Percentiles rank a stretch among this genome's conserved stretches.
phyloP scores from a whole-genome alignment of 1,139 yeast genomes.

The Blastobotrys petasosporus region DNA sequence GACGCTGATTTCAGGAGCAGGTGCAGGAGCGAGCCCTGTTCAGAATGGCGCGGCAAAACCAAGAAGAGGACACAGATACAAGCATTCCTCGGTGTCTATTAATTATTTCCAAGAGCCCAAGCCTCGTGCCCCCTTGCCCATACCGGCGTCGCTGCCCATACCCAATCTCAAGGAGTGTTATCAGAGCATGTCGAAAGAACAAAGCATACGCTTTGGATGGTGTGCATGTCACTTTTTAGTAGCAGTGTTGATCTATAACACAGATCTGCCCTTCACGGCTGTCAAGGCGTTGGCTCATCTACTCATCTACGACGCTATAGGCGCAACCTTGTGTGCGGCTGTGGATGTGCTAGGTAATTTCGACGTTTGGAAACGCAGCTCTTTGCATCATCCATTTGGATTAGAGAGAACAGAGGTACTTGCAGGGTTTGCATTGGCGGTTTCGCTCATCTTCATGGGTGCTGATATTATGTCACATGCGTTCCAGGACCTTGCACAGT shows the following conservation, averaged over 20 bases:
- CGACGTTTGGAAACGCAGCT: constrained; percentile 85
- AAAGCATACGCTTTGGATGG: constrained; percentile 57
- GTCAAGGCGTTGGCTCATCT: constrained; percentile 81
- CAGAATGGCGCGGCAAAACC: constrained; percentile 35
- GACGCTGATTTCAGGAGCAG: constrained; percentile 21
- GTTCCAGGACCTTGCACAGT: constrained; percentile 62
- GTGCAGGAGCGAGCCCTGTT: constrained; percentile 6
- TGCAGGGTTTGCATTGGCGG: constrained; percentile 80
- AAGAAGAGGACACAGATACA: constrained; percentile 90
- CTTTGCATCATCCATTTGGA: constrained; percentile 85
- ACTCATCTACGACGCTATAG: constrained; percentile 79
- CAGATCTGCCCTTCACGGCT: constrained; percentile 50
- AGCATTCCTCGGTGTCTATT: constrained; percentile 96
- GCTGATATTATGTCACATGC: constrained; percentile 82
- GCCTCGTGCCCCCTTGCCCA: constrained; percentile 57
- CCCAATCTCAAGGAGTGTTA: constrained; percentile 65
- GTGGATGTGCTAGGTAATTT: constrained; percentile 83
- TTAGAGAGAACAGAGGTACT: constrained; percentile 81
- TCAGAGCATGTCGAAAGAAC: constrained; percentile 48
- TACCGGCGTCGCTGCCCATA: constrained; percentile 75
- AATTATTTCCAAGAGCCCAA: constrained; percentile 93
- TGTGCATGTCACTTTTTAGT: constrained; percentile 56
- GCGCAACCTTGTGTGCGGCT: constrained; percentile 60
- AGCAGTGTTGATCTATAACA: constrained; percentile 51
- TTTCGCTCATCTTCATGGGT: constrained; percentile 84